These are phyloP conservation scores for Exophiala xenobiotica DNA, from an alignment of 2,329 filamentous ascomycete genomes.

Conservation along the genomic window DNA sequence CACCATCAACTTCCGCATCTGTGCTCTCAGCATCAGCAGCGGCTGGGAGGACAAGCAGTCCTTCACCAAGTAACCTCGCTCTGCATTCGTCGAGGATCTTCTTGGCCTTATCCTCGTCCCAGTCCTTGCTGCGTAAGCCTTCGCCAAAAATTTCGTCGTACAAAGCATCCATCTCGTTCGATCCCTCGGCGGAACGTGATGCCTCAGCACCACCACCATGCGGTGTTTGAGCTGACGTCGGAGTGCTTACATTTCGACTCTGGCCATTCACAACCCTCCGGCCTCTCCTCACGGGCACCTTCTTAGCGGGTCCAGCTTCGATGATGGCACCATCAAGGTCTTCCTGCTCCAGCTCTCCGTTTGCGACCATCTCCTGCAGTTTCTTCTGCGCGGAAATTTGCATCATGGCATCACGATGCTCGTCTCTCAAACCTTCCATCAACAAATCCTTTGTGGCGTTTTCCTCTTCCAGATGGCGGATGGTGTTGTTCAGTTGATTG, in stretches of 20 bases:
- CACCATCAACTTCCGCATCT: constrained; percentile 16
- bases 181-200: background rate
- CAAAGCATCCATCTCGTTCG: background rate
- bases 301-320: constrained; percentile 23
- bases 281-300: constrained; percentile 10
- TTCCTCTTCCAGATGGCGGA: constrained; percentile 31
- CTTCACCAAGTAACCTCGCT: constrained; percentile 19
- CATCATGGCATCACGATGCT: constrained; percentile 30
- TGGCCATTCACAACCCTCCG: constrained; percentile 4
- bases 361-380: constrained; percentile 45
- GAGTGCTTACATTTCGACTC: background rate
- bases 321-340: constrained; percentile 52
- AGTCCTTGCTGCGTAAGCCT: constrained; percentile 12
- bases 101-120: constrained; percentile 20
- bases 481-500: constrained; percentile 52
- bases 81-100: constrained; percentile 20
- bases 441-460: constrained; percentile 28
- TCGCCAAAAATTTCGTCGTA: constrained; percentile 16
- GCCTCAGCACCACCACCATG: background rate
- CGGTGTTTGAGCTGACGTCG: background rate
- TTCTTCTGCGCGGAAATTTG: constrained; percentile 28
- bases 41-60: constrained; percentile 9
- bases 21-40: constrained; percentile 11
- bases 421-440: constrained; percentile 29
- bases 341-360: constrained; percentile 75